These are phyloP conservation scores for Giardia muris DNA, from an alignment of 208 protist species.

Conservation along the genomic window DNA sequence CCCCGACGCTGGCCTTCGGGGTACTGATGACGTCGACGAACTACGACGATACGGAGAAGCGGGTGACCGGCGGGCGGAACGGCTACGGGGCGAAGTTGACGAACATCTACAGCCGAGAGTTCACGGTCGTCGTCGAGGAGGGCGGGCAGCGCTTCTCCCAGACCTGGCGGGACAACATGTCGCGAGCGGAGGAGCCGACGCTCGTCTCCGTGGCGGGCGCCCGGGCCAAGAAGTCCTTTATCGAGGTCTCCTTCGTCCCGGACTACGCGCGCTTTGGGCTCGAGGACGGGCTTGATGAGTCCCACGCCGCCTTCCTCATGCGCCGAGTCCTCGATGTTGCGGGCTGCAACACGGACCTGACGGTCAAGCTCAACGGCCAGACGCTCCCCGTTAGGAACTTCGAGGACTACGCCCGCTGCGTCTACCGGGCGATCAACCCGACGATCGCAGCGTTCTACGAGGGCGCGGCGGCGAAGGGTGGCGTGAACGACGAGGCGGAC, in stretches of 20 bases:
- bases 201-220: constrained; percentile 55
- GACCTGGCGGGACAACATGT: constrained; percentile 87
- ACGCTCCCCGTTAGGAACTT: constrained; percentile 73
- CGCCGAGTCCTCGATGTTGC: constrained; percentile 95
- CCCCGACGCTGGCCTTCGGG: constrained; percentile 98
- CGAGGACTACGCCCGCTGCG: constrained; percentile 85
- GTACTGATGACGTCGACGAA: constrained; percentile 91
- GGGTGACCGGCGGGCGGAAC: constrained; percentile 80
- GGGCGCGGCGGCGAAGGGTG: background rate
- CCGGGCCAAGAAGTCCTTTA: constrained; percentile 68
- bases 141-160: constrained; percentile 52
- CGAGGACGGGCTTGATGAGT: constrained; percentile 65
- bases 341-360: constrained; percentile 46
- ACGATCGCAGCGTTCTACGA: background rate
- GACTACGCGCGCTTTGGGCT: constrained; percentile 88
- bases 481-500: background rate
- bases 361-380: constrained; percentile 74
- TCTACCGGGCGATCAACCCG: constrained; percentile 54
- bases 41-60: constrained; percentile 89
- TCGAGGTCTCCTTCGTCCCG: constrained; percentile 88
- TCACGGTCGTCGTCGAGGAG: constrained; percentile 74
- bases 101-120: constrained; percentile 91
- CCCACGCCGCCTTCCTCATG: constrained; percentile 79
- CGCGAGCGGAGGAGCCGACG: constrained; percentile 61
- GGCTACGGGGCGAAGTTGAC: constrained; percentile 97